These are phyloP conservation scores for Vaccinium macrocarpon DNA, from an alignment of 148 eudicot species.

Conservation along the genomic window DNA sequence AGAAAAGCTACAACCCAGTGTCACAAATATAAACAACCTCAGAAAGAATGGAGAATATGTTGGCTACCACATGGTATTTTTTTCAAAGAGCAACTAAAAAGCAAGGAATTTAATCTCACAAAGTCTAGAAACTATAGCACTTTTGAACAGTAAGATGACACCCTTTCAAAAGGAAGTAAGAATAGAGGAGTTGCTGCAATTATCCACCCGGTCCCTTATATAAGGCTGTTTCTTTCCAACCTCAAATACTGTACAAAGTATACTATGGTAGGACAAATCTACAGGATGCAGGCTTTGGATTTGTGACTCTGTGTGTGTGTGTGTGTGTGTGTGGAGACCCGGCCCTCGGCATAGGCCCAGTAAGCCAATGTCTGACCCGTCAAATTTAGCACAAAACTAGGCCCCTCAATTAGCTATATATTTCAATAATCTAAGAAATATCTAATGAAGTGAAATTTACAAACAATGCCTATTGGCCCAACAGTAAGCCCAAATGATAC, in stretches of 20 bases:
- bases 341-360: too few relatives aligned
- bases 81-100: slow-evolving; percentile 7
- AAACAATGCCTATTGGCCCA: too few relatives aligned
- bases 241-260: slow-evolving; percentile 33
- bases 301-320: too few relatives aligned
- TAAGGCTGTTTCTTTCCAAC: slow-evolving; percentile 24
- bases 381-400: too few relatives aligned
- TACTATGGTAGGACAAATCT: slow-evolving; percentile 25
- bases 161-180: slow-evolving; percentile 29
- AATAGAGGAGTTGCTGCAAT: slow-evolving; percentile 21
- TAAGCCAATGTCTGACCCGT: too few relatives aligned
- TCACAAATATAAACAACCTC: slow-evolving; percentile 10
- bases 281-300: slow-evolving; percentile 37
- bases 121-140: slow-evolving; percentile 1
- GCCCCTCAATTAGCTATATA: too few relatives aligned
- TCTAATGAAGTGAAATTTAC: too few relatives aligned
- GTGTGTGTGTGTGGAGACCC: too few relatives aligned
- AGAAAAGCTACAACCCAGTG: slow-evolving; percentile 14
- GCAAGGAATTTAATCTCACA: background rate
- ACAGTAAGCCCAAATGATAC: too few relatives aligned
- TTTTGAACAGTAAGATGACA: slow-evolving; percentile 22
- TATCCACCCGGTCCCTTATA: slow-evolving; percentile 35
- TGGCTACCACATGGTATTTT: slow-evolving; percentile 23
- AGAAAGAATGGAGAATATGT: slow-evolving; percentile 6
- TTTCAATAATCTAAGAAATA: too few relatives aligned